phyloP scores from a whole-genome alignment of 1,139 yeast species.

The Yamadazyma diddensiae region DNA sequence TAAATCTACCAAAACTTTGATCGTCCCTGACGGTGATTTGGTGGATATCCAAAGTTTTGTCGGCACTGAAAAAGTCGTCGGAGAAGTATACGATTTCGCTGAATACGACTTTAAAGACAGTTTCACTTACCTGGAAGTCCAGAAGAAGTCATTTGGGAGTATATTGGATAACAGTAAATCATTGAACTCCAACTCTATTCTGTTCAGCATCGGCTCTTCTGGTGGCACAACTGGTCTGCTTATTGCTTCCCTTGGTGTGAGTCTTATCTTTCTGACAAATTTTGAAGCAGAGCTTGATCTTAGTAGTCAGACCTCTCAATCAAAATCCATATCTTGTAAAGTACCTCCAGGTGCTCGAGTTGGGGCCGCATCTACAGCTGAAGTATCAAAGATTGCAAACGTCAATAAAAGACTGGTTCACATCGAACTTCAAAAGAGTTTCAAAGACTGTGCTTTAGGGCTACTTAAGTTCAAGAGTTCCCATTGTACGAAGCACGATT shows the following conservation, averaged over 20 bases:
- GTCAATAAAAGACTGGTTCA: conserved; percentile 8
- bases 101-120: conserved; percentile 11
- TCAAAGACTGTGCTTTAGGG: conserved; percentile 4
- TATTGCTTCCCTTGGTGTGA: conserved; percentile 4
- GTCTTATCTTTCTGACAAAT: conserved; percentile 1
- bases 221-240: conserved; percentile 8
- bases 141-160: conserved; percentile 12
- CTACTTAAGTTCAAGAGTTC: conserved; percentile 1
- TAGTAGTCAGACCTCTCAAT: conserved; percentile 3
- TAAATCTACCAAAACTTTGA: conserved; percentile 14
- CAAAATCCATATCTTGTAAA: conserved; percentile 10
- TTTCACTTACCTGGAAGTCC: conserved; percentile 2
- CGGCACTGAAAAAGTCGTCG: conserved; percentile 2
- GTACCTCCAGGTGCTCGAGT: conserved; percentile 11
- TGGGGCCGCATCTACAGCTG: conserved; percentile 6
- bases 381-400: conserved; percentile 4
- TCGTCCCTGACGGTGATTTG: conserved; percentile 16
- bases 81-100: conserved; percentile 8
- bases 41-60: conserved; percentile 13
- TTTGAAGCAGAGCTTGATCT: conserved; percentile 10
- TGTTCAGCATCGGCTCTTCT: conserved; percentile 8
- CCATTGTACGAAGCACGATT: conserved; percentile 5
- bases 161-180: conserved; percentile 15
- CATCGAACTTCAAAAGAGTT: conserved; percentile 5
- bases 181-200: conserved; percentile 9